Evolutionary conservation across 805 yeast species (phyloP).

Genomic region (Wickerhamiella slavikovae): DNA sequence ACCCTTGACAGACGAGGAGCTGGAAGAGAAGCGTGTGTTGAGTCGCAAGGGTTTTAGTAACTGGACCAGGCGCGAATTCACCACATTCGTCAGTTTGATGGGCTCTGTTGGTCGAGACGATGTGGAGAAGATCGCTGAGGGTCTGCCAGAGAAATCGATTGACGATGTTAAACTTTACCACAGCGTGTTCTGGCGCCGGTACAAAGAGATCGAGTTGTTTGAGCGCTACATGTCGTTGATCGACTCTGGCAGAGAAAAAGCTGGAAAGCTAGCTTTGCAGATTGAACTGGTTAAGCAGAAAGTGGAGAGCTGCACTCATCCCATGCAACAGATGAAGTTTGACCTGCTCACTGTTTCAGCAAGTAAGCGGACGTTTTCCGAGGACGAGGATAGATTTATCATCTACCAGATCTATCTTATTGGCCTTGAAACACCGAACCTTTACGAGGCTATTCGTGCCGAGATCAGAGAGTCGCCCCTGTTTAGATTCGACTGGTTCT

Average conservation of each 20-base stretch:
- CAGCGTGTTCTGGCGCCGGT: constrained; percentile 60
- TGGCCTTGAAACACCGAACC: constrained; percentile 62
- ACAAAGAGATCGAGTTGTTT: constrained; percentile 66
- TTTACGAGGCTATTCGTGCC: constrained; percentile 60
- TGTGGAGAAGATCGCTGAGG: constrained; percentile 46
- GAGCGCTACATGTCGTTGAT: constrained; percentile 66
- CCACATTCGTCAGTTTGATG: constrained; percentile 51
- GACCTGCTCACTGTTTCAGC: constrained; percentile 54
- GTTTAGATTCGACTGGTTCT: constrained; percentile 74
- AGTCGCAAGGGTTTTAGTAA: constrained; percentile 49
- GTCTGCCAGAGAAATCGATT: constrained; percentile 58
- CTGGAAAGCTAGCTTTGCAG: constrained; percentile 41
- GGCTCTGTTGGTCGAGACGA: constrained; percentile 70
- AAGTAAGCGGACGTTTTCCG: constrained; percentile 45
- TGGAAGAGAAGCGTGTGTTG: constrained; percentile 39
- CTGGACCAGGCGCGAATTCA: constrained; percentile 81
- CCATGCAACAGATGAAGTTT: constrained; percentile 57
- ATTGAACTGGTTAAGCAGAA: constrained; percentile 64
- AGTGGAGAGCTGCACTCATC: constrained; percentile 46
- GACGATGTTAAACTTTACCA: constrained; percentile 70
- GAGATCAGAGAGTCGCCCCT: constrained; percentile 53
- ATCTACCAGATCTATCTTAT: constrained; percentile 57
- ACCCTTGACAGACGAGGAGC: constrained; percentile 62
- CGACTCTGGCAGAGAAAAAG: constrained; percentile 75
- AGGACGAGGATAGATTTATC: constrained; percentile 79